phyloP scores from a whole-genome alignment of 768 basidiomycete genomes.

The Mycena rosella region DNA sequence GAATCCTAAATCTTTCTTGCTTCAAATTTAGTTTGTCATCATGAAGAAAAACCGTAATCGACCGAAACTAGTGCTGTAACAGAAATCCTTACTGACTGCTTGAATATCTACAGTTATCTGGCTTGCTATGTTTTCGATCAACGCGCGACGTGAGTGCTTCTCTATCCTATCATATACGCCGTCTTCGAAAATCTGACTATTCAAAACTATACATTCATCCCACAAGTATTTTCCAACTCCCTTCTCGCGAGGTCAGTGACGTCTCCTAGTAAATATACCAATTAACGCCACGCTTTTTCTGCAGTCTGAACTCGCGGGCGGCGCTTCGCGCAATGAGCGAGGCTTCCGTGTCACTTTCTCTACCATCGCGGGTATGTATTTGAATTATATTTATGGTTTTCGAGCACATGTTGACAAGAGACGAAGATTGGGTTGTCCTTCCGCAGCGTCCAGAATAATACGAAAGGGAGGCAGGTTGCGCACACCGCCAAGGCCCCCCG shows the following conservation, averaged over 20 bases:
- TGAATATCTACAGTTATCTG: background rate
- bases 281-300: background rate
- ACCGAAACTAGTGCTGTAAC: background rate
- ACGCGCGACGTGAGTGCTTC: background rate
- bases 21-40: background rate
- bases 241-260: too few species aligned
- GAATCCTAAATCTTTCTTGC: background rate
- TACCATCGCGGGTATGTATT: too few species aligned
- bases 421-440: too few species aligned
- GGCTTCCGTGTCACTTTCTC: background rate
- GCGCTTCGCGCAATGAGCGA: conserved; percentile 4
- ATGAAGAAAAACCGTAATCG: background rate
- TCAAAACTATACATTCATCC: background rate
- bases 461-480: too few species aligned
- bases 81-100: background rate
- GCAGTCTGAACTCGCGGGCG: conserved; percentile 1
- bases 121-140: background rate
- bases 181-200: background rate
- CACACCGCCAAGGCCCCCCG: too few species aligned
- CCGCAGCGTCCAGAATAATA: too few species aligned
- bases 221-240: too few species aligned
- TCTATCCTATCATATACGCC: background rate
- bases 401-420: too few species aligned
- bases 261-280: background rate
- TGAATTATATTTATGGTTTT: too few species aligned